Evolutionary conservation across 140 eudicot species (phyloP), one percentile per base, ranked within the genome.

Genomic region (Cichorium intybus): DNA sequence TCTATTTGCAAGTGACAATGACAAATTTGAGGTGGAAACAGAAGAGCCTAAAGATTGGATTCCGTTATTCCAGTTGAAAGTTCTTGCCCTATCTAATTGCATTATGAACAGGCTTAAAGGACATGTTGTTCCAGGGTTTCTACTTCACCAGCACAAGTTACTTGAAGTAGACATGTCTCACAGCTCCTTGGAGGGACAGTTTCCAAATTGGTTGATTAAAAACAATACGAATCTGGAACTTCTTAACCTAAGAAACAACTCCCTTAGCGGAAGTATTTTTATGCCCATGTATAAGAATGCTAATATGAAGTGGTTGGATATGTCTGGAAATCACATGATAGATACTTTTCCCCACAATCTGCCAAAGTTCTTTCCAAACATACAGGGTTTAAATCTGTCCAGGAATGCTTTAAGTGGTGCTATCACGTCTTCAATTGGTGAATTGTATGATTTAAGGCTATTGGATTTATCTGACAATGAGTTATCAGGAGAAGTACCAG

Each of bases 1-100:
- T n/a, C n/a, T n/a, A n/a, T n/a, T n/a, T n/a, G n/a, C n/a, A n/a
- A n/a, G n/a, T n/a, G n/a, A n/a, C n/a, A n/a, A n/a, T n/a, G n/a
- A n/a, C n/a, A n/a, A n/a, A n/a, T n/a, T n/a, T n/a, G n/a, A n/a
- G n/a, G n/a, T n/a, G n/a, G n/a, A n/a, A n/a, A 71, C 72, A 22
- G 82, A 71, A 46, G 68, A 46, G 29, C 46, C 60, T 16, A n/a
- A 8, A 50, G 47, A 24, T 31, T 76, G 76, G 76, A 12, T 39
- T 28, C 78, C 82, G 1, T 3, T 23, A 16, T 77, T 72, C 37
- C 71, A 72, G 39, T 53, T 72, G 23, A 52, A 78, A 54, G 2
- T 7, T n/a, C 66, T 78, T 6, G 8, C 27, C 10, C 55, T 77
- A 24, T 24, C 69, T 0, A 29, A 31, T 26, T 73, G 76, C 72